Evolutionary conservation across 306 rosid genomes (phyloP).

Genomic region (Dalbergia oliveri): DNA sequence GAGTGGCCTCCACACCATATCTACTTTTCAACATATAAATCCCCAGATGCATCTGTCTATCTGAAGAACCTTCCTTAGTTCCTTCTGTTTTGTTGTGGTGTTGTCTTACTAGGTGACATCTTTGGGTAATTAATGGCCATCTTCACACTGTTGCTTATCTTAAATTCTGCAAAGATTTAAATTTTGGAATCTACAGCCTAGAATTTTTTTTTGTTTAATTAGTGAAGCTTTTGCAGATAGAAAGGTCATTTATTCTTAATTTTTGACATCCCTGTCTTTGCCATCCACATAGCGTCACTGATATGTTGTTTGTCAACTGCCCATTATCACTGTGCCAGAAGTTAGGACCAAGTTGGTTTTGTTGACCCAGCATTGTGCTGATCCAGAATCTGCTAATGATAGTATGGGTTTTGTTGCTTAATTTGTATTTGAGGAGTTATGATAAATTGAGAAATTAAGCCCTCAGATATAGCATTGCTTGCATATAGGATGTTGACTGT

Average conservation of each 20-base stretch:
- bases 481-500: neutral
- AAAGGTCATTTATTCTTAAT: neutral
- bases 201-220: neutral
- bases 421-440: slow-evolving; percentile 29
- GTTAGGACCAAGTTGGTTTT: slow-evolving; percentile 49
- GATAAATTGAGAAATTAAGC: slow-evolving; percentile 15
- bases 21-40: slow-evolving; percentile 46
- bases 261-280: neutral
- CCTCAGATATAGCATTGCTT: slow-evolving; percentile 7
- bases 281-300: neutral
- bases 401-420: slow-evolving; percentile 41
- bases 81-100: slow-evolving; percentile 33
- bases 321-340: slow-evolving; percentile 48
- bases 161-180: slow-evolving; percentile 51
- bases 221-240: neutral
- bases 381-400: slow-evolving; percentile 32
- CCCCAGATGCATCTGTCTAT: slow-evolving; percentile 51
- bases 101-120: slow-evolving; percentile 44
- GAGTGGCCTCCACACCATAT: slow-evolving; percentile 44
- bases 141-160: slow-evolving; percentile 55
- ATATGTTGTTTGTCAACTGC: slow-evolving; percentile 31
- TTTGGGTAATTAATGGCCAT: slow-evolving; percentile 47
- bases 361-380: slow-evolving; percentile 28
- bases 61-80: slow-evolving; percentile 45
- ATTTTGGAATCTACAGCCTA: slow-evolving; percentile 55